Percentiles rank a stretch among this genome's conserved stretches.
Evolutionary conservation across 768 basidiomycete genomes (phyloP).

Genomic region (Pulveroboletus ravenelii): DNA sequence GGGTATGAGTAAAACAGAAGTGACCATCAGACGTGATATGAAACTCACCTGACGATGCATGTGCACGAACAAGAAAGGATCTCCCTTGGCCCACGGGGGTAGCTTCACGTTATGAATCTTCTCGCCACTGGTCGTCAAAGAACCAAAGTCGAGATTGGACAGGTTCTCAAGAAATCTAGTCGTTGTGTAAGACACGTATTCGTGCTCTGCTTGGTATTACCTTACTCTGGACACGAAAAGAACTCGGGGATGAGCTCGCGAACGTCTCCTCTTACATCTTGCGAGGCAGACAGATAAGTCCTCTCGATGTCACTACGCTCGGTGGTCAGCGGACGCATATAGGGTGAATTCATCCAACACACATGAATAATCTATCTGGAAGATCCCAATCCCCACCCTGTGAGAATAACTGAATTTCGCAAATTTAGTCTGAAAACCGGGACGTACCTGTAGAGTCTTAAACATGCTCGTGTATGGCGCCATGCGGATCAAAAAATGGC

Average conservation of each 20-base stretch:
- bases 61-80: slow-evolving; percentile 77
- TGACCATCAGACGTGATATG: neutral
- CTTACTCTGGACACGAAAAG: slow-evolving; percentile 75
- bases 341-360: slow-evolving; percentile 3
- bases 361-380: slow-evolving; percentile 82
- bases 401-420: neutral
- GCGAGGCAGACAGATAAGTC: slow-evolving; percentile 79
- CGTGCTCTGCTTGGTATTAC: neutral
- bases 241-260: slow-evolving; percentile 91
- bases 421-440: neutral
- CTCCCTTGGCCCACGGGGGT: slow-evolving; percentile 84
- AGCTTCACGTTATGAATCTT: slow-evolving; percentile 83
- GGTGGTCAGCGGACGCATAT: slow-evolving; percentile 5
- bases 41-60: slow-evolving; percentile 65
- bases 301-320: slow-evolving; percentile 63
- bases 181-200: neutral
- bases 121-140: slow-evolving; percentile 67
- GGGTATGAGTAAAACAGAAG: neutral
- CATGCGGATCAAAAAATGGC: slow-evolving; percentile 87
- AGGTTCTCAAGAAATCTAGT: slow-evolving; percentile 81
- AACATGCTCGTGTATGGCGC: slow-evolving; percentile 94
- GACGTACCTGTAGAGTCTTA: slow-evolving; percentile 68
- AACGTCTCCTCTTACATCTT: slow-evolving; percentile 87
- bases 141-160: slow-evolving; percentile 74
- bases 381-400: slow-evolving; percentile 95